Base-by-base conservation (phyloP, 768 basidiomycete genomes). In the Tylopilus intermedius region DNA sequence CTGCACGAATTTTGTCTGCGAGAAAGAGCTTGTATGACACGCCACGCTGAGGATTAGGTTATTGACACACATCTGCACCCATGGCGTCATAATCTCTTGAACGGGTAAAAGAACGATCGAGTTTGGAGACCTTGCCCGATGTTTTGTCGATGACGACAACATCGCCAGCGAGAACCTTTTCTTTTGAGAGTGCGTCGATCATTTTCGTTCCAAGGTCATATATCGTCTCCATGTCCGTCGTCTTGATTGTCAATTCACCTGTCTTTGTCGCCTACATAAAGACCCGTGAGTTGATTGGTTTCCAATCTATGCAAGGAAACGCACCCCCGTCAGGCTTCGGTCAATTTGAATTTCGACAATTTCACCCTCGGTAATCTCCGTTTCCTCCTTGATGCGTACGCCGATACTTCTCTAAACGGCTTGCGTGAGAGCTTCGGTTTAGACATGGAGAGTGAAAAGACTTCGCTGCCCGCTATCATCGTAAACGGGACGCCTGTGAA, bases 331-430 rank as follows among this genome's bases (percentile, higher is more conserved):
- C 40, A 98, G 73, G 73, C 91, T 94, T 41, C 94, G 79, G 75
- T 99, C 96, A 54, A 99, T 95, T 68, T 97, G 94, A 59, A 98
- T 94, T 72, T 99, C 95, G 6, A 98, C 93, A 8, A 99, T 92
- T 69, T 99, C 95, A 49, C 96, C 96, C 67, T 96, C 94, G 57
- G 98, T 94, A 46, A 99, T 79, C 65, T 99, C 96, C 2, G 90
- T 90, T 74, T 98, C 95, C 67, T 98, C 96, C 68, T 91, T 95
- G 65, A 99, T 97, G 43, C 95, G 79, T 1, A 99, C 94, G 15
- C 95, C 96, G 64, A 99, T 99, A 64, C 92, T 93, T 62, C 95
- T 77, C 61, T 95, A 79, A 72, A 99, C 91, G 0, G 94, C 93
- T 67, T 98, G 95, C 0, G 94, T 98, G 55, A 99, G 79, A 21